A percentile compares a stretch with the other conserved stretches of the same genome.
Evolutionary conservation across 2,329 filamentous ascomycete species (phyloP).

Genomic region (Beauveria caledonica): DNA sequence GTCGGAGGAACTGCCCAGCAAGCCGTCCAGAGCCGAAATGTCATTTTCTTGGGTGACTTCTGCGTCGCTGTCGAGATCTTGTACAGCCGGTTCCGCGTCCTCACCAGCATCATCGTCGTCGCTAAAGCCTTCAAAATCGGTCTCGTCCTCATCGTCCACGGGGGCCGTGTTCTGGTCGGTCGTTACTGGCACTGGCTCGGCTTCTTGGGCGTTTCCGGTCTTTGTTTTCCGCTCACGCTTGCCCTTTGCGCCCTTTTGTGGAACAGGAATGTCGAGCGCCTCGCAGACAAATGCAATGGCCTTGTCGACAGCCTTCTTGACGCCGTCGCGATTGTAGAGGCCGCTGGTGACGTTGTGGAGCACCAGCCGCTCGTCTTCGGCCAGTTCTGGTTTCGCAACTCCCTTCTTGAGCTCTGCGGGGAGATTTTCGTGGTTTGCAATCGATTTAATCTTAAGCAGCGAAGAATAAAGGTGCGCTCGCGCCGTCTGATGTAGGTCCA

Average conservation of each 20-base stretch:
- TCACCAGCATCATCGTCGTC: slow-evolving; percentile 22
- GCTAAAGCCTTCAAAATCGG: slow-evolving; percentile 30
- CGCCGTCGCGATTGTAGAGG: slow-evolving; percentile 43
- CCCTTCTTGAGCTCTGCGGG: slow-evolving; percentile 39
- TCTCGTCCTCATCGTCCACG: slow-evolving; percentile 23
- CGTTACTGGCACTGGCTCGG: not conserved
- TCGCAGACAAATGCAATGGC: slow-evolving; percentile 42
- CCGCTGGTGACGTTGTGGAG: slow-evolving; percentile 54
- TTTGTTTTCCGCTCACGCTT: slow-evolving; percentile 26
- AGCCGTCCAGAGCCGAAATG: slow-evolving; percentile 34
- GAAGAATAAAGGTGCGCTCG: slow-evolving; percentile 47
- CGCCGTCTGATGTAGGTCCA: slow-evolving; percentile 50
- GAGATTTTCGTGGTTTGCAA: slow-evolving; percentile 42
- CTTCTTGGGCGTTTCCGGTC: slow-evolving; percentile 19
- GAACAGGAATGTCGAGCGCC: slow-evolving; percentile 38
- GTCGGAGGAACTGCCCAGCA: slow-evolving; percentile 35
- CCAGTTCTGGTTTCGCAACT: slow-evolving; percentile 41
- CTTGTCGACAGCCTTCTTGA: slow-evolving; percentile 40
- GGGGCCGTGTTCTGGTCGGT: slow-evolving; percentile 16
- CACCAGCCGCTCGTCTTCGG: slow-evolving; percentile 41
- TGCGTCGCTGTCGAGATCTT: slow-evolving; percentile 19
- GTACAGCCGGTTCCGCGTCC: not conserved
- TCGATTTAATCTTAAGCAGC: slow-evolving; percentile 44
- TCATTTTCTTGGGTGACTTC: slow-evolving; percentile 26
- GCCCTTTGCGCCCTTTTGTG: slow-evolving; percentile 32